Evolutionary conservation across 2,329 filamentous ascomycete species (phyloP).

Genomic region (Penicillium sp.): DNA sequence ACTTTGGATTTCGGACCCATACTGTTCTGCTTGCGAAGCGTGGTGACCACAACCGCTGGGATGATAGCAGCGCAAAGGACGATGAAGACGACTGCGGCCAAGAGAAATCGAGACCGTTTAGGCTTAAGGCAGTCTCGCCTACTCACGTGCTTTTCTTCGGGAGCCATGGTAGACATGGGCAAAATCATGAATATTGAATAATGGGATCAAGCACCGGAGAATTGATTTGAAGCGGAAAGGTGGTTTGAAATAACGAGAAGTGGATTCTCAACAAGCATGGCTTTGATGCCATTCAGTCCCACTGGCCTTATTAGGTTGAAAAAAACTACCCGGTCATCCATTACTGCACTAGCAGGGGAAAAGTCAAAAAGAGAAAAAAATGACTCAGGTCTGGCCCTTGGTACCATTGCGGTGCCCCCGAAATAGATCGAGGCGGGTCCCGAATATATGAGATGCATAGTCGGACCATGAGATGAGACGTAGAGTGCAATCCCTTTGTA

Average conservation of each 20-base stretch:
- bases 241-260: conserved; percentile 15
- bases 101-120: conserved; percentile 31
- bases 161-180: conserved; percentile 21
- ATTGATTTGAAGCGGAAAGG: conserved; percentile 7
- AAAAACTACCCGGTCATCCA: background rate
- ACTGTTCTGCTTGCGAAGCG: conserved; percentile 36
- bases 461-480: conserved; percentile 13
- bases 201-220: conserved; percentile 3
- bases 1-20: conserved; percentile 44
- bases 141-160: conserved; percentile 39
- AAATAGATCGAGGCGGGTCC: conserved; percentile 23
- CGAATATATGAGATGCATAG: conserved; percentile 19
- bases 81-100: conserved; percentile 29
- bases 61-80: conserved; percentile 35
- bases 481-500: conserved; percentile 9
- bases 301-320: background rate
- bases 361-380: background rate
- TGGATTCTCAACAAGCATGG: conserved; percentile 9
- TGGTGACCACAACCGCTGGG: conserved; percentile 37
- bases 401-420: conserved; percentile 2
- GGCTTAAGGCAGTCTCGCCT: conserved; percentile 30
- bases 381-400: conserved; percentile 5
- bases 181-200: conserved; percentile 1
- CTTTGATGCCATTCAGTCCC: conserved; percentile 10
- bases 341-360: background rate